phyloP scores from a whole-genome alignment of 2,329 filamentous ascomycete genomes.

The Clarireedia sp. region DNA sequence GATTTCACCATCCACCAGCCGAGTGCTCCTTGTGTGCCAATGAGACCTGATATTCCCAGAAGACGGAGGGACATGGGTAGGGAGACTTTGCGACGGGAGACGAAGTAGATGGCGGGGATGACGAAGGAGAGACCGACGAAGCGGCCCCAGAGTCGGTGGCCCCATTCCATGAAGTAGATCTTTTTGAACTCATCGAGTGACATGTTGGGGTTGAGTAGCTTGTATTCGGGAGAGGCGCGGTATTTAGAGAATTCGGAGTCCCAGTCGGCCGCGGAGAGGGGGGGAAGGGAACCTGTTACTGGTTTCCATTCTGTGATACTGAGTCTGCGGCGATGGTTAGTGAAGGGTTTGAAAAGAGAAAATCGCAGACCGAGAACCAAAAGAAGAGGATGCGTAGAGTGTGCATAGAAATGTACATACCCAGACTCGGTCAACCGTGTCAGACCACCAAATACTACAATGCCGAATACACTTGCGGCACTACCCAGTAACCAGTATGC shows the following conservation, averaged over 20 bases:
- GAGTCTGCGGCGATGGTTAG: conserved; percentile 46
- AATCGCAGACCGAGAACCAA: not conserved
- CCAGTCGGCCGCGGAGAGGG: conserved; percentile 73
- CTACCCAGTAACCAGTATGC: conserved; percentile 91
- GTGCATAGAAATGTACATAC: conserved; percentile 39
- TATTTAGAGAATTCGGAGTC: conserved; percentile 91
- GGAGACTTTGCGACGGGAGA: conserved; percentile 71
- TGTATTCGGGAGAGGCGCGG: conserved; percentile 84
- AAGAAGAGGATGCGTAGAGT: not conserved
- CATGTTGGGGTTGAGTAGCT: conserved; percentile 89
- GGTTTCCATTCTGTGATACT: conserved; percentile 99
- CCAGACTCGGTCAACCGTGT: conserved; percentile 94
- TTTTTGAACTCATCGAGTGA: conserved; percentile 89
- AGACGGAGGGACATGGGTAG: conserved; percentile 69
- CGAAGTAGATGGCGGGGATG: conserved; percentile 79
- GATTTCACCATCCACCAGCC: conserved; percentile 99
- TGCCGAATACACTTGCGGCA: conserved; percentile 89
- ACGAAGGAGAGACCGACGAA: conserved; percentile 86
- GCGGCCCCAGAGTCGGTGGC: conserved; percentile 88
- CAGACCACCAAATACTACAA: conserved; percentile 89
- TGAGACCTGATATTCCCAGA: conserved; percentile 75
- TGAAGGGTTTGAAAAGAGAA: not conserved
- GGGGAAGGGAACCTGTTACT: conserved; percentile 85
- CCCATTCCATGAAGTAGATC: conserved; percentile 99
- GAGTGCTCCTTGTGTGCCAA: conserved; percentile 90